Percentiles rank a stretch among this genome's conserved stretches.
phyloP scores from a whole-genome alignment of 352 stramenopile genomes.

The Globisporangium cystogenes region DNA sequence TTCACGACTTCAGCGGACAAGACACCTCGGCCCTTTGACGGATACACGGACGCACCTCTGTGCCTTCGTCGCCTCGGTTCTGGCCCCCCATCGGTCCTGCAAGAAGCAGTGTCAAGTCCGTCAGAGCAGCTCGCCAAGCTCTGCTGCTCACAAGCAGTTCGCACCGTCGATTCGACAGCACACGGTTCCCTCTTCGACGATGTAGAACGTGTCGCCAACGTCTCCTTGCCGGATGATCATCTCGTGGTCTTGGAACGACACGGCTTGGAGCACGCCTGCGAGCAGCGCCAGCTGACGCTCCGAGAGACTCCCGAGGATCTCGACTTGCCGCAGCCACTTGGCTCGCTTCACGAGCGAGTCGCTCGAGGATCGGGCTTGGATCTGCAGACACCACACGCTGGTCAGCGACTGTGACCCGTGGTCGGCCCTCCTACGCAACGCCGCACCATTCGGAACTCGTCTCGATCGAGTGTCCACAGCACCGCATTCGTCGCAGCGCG shows the following conservation, averaged over 20 bases:
- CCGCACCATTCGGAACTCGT: conserved; percentile 74
- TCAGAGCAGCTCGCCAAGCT: background rate
- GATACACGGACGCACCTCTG: background rate
- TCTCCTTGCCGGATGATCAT: conserved; percentile 83
- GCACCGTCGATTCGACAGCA: conserved; percentile 53
- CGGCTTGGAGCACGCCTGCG: conserved; percentile 51
- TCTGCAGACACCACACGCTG: conserved; percentile 14
- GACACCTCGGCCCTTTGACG: background rate
- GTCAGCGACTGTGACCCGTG: background rate
- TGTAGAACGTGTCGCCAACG: conserved; percentile 77
- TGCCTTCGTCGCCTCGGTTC: background rate
- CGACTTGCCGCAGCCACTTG: conserved; percentile 66
- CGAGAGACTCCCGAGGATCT: conserved; percentile 63
- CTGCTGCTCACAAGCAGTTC: background rate
- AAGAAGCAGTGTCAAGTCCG: background rate
- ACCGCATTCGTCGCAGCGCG: conserved; percentile 82
- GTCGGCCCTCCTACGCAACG: no score
- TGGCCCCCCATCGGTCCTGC: conserved; percentile 5
- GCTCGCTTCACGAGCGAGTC: conserved; percentile 70
- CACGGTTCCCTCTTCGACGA: conserved; percentile 66
- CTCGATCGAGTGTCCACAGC: conserved; percentile 88
- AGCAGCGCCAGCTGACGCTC: conserved; percentile 61
- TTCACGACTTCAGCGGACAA: no score
- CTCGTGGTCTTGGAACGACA: conserved; percentile 62
- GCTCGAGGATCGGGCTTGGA: conserved; percentile 69